These are phyloP conservation scores for Salix viminalis DNA, from an alignment of 345 rosid species.

Conservation along the genomic window DNA sequence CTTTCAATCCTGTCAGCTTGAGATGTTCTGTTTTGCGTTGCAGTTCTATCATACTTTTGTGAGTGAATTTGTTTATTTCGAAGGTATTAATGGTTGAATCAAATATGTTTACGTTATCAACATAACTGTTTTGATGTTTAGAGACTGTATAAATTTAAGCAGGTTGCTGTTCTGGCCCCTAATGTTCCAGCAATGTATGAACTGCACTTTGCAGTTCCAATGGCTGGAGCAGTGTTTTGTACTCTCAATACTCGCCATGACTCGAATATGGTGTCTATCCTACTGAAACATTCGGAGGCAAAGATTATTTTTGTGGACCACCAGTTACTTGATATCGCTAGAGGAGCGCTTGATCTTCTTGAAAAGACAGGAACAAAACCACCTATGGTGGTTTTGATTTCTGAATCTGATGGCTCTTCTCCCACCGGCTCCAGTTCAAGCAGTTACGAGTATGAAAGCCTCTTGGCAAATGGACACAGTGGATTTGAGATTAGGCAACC, in stretches of 20 bases:
- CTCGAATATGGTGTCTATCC: conserved; percentile 43
- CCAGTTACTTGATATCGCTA: conserved; percentile 49
- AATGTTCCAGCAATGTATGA: conserved; percentile 79
- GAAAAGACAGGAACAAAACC: conserved; percentile 25
- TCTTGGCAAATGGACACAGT: conserved; percentile 38
- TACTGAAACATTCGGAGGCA: conserved; percentile 54
- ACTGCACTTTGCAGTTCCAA: conserved; percentile 81
- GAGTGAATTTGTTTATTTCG: too few relatives aligned
- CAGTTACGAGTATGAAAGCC: conserved; percentile 39
- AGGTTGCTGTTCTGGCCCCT: conserved; percentile 66
- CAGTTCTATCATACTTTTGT: too few relatives aligned
- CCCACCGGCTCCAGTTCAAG: not conserved
- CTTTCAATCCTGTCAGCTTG: too few relatives aligned
- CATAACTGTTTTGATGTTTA: not conserved
- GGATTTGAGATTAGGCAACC: conserved; percentile 49
- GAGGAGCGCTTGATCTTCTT: conserved; percentile 48
- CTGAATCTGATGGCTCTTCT: conserved; percentile 27
- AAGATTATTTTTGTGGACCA: conserved; percentile 57
- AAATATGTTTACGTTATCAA: too few relatives aligned
- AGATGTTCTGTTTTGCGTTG: too few relatives aligned
- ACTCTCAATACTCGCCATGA: conserved; percentile 64
- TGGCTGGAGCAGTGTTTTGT: conserved; percentile 73
- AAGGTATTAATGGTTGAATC: too few relatives aligned
- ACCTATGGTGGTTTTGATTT: conserved; percentile 45
- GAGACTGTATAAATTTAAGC: not conserved